phyloP scores from a whole-genome alignment of 768 basidiomycete species.

The Cubamyces lactineus region DNA sequence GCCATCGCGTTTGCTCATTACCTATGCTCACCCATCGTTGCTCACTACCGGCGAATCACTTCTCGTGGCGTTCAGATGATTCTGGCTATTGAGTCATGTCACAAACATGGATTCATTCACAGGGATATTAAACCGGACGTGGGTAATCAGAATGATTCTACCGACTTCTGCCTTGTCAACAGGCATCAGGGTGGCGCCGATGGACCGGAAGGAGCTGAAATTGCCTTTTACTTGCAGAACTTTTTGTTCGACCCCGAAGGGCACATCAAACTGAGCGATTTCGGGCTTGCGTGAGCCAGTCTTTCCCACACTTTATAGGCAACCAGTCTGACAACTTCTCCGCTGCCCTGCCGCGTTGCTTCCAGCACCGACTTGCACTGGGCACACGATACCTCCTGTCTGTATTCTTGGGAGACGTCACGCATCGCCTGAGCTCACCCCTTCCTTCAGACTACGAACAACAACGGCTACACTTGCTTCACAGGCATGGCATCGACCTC shows the following conservation, averaged over 20 bases:
- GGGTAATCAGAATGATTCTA: conserved; percentile 34
- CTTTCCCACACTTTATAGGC: conserved; percentile 19
- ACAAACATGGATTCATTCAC: conserved; percentile 95
- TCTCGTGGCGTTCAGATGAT: conserved; percentile 68
- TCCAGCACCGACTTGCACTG: conserved; percentile 89
- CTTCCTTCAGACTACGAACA: conserved; percentile 81
- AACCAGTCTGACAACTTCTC: conserved; percentile 12
- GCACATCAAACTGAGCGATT: conserved; percentile 94
- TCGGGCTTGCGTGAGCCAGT: conserved; percentile 86
- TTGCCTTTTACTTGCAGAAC: conserved; percentile 56
- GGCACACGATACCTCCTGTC: conserved; percentile 95
- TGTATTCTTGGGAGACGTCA: conserved; percentile 31
- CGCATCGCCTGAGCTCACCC: neutral
- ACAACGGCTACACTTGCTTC: conserved; percentile 83
- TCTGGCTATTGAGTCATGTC: conserved; percentile 89
- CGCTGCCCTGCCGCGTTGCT: conserved; percentile 13
- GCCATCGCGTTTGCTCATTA: conserved; percentile 24
- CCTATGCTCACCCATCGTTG: neutral
- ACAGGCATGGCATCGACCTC: conserved; percentile 94
- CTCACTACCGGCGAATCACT: neutral
- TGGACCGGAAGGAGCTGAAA: conserved; percentile 22
- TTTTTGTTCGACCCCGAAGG: conserved; percentile 94
- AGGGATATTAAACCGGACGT: conserved; percentile 97
- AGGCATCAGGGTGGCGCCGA: conserved; percentile 7
- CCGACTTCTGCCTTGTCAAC: conserved; percentile 5